Evolutionary conservation across 148 eudicot species (phyloP).

Genomic region (Selenicereus undatus): DNA sequence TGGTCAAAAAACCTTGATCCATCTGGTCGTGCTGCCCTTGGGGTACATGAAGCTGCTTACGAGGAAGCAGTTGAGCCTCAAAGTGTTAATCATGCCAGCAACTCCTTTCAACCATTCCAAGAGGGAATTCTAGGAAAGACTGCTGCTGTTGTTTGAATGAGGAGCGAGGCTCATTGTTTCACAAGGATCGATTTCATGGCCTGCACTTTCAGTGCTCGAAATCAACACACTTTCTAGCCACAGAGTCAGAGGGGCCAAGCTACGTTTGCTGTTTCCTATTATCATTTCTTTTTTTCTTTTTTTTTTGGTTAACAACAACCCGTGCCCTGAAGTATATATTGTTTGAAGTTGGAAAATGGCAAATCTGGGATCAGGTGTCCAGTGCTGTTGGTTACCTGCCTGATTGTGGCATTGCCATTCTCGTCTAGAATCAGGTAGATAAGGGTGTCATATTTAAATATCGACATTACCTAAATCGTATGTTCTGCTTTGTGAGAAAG

Average conservation of each 20-base stretch:
- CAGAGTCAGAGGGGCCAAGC: background rate
- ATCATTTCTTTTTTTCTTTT: background rate
- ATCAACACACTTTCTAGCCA: background rate
- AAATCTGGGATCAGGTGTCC: background rate
- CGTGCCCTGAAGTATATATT: background rate
- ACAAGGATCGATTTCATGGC: background rate
- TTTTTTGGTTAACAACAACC: too few species aligned
- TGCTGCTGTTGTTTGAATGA: slow-evolving; percentile 30
- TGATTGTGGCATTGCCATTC: background rate
- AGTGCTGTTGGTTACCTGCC: background rate
- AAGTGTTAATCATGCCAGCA: slow-evolving; percentile 11
- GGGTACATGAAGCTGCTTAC: slow-evolving; percentile 85
- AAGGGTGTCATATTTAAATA: background rate
- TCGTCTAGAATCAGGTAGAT: background rate
- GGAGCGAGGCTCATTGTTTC: background rate
- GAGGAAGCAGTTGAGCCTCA: slow-evolving; percentile 33
- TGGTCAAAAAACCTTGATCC: slow-evolving; percentile 97
- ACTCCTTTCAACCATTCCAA: slow-evolving; percentile 18
- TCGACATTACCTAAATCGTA: background rate
- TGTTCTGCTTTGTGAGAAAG: background rate
- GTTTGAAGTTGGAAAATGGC: too few species aligned
- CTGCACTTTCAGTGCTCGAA: background rate
- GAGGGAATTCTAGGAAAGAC: slow-evolving; percentile 30
- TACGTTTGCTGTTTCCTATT: background rate
- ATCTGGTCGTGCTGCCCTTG: slow-evolving; percentile 96